Conservation (phyloP, 306 rosid genomes). For the Castanospermum australe region DNA sequence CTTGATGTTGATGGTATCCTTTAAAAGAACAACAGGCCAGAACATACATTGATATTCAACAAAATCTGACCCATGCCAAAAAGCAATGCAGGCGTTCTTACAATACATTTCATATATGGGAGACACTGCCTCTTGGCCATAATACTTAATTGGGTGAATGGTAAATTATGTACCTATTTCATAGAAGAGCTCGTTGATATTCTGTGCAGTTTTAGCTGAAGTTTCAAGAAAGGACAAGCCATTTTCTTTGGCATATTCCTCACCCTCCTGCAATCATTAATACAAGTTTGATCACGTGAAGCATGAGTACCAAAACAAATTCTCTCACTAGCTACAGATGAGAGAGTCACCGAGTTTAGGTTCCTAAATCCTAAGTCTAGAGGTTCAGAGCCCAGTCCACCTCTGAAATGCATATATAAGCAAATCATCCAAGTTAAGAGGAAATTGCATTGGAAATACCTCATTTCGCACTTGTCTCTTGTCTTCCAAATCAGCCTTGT, state of each 20-base stretch:
- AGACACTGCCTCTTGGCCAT: not conserved
- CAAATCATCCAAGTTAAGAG: not conserved
- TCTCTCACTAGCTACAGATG: not conserved
- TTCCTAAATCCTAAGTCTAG: not conserved
- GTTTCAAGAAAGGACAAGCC: conserved; percentile 77
- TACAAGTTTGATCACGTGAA: not conserved
- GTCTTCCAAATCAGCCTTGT: conserved; percentile 74
- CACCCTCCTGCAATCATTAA: conserved; percentile 62
- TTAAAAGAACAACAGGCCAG: not conserved
- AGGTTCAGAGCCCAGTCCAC: not conserved
- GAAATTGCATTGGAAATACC: conserved; percentile 42
- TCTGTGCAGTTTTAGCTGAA: conserved; percentile 86
- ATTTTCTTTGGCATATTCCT: conserved; percentile 75
- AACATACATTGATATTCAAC: not conserved
- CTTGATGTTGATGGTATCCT: not conserved
- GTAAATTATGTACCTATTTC: conserved; percentile 63
- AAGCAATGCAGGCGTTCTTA: not conserved
- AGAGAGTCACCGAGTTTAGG: not conserved
- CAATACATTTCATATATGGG: not conserved
- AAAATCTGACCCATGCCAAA: not conserved
- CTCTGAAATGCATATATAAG: not conserved
- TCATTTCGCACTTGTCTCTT: conserved; percentile 62
- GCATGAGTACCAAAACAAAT: not conserved
- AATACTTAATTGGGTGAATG: not conserved
- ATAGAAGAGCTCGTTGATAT: conserved; percentile 86